phyloP scores from a whole-genome alignment of 1,139 yeast species.

The Debaryomyces sp. region DNA sequence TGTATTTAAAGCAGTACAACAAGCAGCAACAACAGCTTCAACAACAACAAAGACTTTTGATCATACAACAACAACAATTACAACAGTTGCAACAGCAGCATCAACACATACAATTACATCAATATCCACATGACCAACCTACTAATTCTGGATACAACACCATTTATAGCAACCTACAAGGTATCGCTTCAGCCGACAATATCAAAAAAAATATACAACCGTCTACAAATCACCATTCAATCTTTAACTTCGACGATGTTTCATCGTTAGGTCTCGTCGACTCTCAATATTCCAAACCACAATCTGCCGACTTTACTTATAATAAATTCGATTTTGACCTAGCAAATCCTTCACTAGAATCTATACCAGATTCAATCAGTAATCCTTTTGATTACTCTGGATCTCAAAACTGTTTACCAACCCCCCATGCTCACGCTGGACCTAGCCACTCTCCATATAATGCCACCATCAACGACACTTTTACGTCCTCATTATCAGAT shows the following conservation, averaged over 20 bases:
- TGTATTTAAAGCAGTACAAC: background rate
- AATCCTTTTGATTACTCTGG: background rate
- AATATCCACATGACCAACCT: background rate
- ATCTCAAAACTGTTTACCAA: background rate
- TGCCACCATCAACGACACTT: conserved; percentile 18
- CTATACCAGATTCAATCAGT: conserved; percentile 8
- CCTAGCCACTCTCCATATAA: conserved; percentile 2
- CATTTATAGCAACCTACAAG: background rate
- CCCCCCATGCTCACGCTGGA: background rate
- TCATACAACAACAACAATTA: background rate
- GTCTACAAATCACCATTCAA: background rate
- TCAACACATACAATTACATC: conserved; percentile 6
- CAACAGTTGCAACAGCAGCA: conserved; percentile 8
- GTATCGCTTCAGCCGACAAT: background rate
- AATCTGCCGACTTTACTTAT: conserved; percentile 5
- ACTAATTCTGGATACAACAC: background rate
- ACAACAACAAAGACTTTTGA: background rate
- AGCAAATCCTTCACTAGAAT: conserved; percentile 8
- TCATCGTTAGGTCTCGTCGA: conserved; percentile 2
- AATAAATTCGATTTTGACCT: conserved; percentile 6
- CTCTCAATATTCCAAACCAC: conserved; percentile 6
- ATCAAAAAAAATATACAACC: background rate
- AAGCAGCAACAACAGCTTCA: background rate
- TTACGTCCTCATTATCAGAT: conserved; percentile 25
- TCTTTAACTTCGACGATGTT: conserved; percentile 2